Conservation (phyloP, 2,329 filamentous ascomycete genomes). For the Aspergillus sp. region DNA sequence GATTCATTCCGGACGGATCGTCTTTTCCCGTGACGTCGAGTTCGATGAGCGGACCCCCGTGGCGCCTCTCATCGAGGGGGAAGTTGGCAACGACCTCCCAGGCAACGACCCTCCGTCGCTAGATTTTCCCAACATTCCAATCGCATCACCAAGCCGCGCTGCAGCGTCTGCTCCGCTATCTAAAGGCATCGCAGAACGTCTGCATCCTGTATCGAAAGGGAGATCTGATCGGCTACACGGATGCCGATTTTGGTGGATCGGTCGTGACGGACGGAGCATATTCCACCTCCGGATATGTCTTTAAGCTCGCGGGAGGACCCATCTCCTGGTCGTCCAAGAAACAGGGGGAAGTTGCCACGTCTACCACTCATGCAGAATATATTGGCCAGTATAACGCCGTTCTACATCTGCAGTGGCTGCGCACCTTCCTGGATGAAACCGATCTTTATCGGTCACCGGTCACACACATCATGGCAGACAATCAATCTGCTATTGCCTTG, state of each 20-base stretch:
- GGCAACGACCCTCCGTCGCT: conserved; percentile 1
- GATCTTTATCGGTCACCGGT: not conserved
- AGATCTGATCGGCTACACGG: conserved; percentile 10
- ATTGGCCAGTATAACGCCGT: conserved; percentile 13
- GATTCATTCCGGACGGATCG: too few species aligned
- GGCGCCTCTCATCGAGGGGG: conserved; percentile 1
- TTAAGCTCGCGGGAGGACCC: conserved; percentile 19
- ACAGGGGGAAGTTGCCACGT: conserved; percentile 19
- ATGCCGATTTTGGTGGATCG: conserved; percentile 15
- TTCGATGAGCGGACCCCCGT: conserved; percentile 2
- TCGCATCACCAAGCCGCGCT: not conserved
- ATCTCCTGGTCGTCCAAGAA: conserved; percentile 23
- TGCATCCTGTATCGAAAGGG: conserved; percentile 1
- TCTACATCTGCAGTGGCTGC: conserved; percentile 14
- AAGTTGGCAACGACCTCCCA: not conserved
- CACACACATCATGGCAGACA: conserved; percentile 1
- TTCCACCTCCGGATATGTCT: conserved; percentile 22
- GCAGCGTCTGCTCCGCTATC: conserved; percentile 4
- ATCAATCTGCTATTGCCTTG: conserved; percentile 2
- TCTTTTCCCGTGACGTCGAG: too few species aligned
- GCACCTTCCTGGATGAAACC: conserved; percentile 2
- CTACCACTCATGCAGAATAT: conserved; percentile 22
- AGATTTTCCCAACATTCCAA: not conserved
- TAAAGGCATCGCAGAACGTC: not conserved
- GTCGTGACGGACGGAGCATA: conserved; percentile 12